A percentile compares a stretch with the other conserved stretches of the same genome.
Conservation (phyloP, 2,329 filamentous ascomycete genomes). For the Colletotrichum sp. region DNA sequence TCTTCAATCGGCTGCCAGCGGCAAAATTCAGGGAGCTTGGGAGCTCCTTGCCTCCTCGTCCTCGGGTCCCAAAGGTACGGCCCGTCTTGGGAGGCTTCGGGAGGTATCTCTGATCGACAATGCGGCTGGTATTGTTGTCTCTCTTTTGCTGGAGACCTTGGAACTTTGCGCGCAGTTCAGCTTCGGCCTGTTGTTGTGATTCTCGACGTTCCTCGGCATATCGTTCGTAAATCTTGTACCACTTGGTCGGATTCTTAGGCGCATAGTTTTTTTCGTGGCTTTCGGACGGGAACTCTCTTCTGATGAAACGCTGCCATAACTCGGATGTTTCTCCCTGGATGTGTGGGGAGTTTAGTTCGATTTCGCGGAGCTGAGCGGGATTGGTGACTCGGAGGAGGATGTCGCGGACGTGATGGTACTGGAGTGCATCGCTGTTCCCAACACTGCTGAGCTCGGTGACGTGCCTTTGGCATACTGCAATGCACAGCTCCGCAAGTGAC, state of each 20-base stretch:
- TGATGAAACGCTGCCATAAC: constrained; percentile 81
- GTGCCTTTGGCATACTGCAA: constrained; percentile 56
- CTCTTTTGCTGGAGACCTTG: constrained; percentile 62
- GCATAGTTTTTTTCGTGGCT: constrained; percentile 64
- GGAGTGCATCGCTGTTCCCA: constrained; percentile 64
- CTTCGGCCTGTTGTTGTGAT: constrained; percentile 63
- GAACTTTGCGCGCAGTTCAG: constrained; percentile 60
- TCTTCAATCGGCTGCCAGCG: constrained; percentile 56
- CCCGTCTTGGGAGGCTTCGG: constrained; percentile 44
- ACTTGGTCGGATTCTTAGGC: constrained; percentile 70
- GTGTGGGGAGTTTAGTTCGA: constrained; percentile 80
- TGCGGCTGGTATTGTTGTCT: constrained; percentile 58
- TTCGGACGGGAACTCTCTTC: constrained; percentile 74
- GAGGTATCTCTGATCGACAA: constrained; percentile 54
- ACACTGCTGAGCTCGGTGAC: constrained; percentile 67
- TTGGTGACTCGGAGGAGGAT: constrained; percentile 75
- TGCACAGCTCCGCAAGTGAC: constrained; percentile 56
- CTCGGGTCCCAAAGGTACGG: constrained; percentile 21
- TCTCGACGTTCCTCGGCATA: constrained; percentile 65
- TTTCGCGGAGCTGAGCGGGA: constrained; percentile 72
- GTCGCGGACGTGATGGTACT: constrained; percentile 50
- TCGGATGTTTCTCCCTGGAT: constrained; percentile 71
- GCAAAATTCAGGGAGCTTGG: constrained; percentile 46
- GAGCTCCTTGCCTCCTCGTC: constrained; percentile 28
- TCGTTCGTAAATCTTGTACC: constrained; percentile 78